Percentiles rank a stretch among this genome's conserved stretches.
phyloP scores from a whole-genome alignment of 352 stramenopile genomes.

The Globisporangium irregulare region DNA sequence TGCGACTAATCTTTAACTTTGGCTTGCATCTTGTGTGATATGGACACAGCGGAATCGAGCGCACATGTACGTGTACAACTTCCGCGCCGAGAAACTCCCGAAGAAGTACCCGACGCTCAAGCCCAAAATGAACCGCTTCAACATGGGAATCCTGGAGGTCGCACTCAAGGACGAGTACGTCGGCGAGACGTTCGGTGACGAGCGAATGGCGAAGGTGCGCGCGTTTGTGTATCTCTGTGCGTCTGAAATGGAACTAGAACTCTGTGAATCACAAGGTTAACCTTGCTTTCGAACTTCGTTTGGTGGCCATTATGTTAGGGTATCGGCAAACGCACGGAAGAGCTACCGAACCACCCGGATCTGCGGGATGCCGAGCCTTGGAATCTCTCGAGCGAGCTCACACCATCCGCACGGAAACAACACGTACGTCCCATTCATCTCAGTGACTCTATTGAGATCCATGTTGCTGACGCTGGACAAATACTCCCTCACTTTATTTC shows the following conservation, averaged over 20 bases:
- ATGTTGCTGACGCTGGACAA: not conserved
- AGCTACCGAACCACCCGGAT: slow-evolving; percentile 73
- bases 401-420: slow-evolving; percentile 35
- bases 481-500: not conserved
- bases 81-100: slow-evolving; percentile 78
- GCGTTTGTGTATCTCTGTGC: slow-evolving; percentile 10
- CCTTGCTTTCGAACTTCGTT: not conserved
- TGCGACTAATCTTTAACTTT: not conserved
- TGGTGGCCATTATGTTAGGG: slow-evolving; percentile 24
- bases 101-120: slow-evolving; percentile 74
- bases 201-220: slow-evolving; percentile 52
- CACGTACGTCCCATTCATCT: slow-evolving; percentile 30
- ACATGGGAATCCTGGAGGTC: slow-evolving; percentile 74
- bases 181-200: slow-evolving; percentile 65
- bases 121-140: slow-evolving; percentile 75
- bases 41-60: slow-evolving; percentile 51
- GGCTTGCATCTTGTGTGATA: not conserved
- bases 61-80: slow-evolving; percentile 87
- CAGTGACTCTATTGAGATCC: not conserved
- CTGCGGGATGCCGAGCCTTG: slow-evolving; percentile 55
- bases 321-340: slow-evolving; percentile 68
- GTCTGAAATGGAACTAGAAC: not conserved
- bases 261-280: not conserved
- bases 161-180: slow-evolving; percentile 55
- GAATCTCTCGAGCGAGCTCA: slow-evolving; percentile 62